Evolutionary conservation across 2,329 filamentous ascomycete genomes (phyloP).

Genomic region (Arthrobotrys sphaeroides): DNA sequence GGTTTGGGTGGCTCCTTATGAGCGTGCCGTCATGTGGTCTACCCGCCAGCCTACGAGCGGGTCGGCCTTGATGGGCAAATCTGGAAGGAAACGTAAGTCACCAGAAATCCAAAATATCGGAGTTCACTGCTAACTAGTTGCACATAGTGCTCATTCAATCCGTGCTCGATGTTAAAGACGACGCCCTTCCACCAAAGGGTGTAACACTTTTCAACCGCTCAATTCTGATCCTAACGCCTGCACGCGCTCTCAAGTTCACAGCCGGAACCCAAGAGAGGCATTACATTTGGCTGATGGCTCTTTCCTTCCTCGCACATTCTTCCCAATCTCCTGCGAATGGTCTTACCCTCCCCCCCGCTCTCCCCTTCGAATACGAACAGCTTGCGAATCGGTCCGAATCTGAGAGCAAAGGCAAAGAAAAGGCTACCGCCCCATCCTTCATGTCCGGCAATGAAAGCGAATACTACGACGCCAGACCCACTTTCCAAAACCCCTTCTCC

Average conservation of each 20-base stretch:
- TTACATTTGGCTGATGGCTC: conserved; percentile 90
- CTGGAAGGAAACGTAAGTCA: conserved; percentile 87
- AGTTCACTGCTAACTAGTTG: conserved; percentile 1
- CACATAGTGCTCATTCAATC: conserved; percentile 86
- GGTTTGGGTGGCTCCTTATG: conserved; percentile 98
- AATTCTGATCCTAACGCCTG: conserved; percentile 91
- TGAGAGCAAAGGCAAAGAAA: conserved; percentile 61
- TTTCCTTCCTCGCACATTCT: conserved; percentile 94
- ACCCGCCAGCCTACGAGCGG: conserved; percentile 94
- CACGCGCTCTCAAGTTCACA: conserved; percentile 94
- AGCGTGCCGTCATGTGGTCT: conserved; percentile 96
- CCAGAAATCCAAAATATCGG: neutral
- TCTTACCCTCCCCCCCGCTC: conserved; percentile 67
- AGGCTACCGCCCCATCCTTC: conserved; percentile 55
- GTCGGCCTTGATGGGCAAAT: conserved; percentile 88
- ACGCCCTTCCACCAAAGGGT: conserved; percentile 79
- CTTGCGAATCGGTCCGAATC: conserved; percentile 59
- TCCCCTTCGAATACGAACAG: conserved; percentile 61
- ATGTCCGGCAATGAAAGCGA: conserved; percentile 49
- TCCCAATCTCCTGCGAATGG: conserved; percentile 81
- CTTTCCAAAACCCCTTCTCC: conserved; percentile 53
- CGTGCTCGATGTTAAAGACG: conserved; percentile 94
- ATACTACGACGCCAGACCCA: conserved; percentile 38
- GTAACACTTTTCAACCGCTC: conserved; percentile 82
- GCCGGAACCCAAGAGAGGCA: conserved; percentile 83